A percentile compares a stretch with the other conserved stretches of the same genome.
phyloP scores from a whole-genome alignment of 305 asterid genomes.

The Solanum aculeatissimum region DNA sequence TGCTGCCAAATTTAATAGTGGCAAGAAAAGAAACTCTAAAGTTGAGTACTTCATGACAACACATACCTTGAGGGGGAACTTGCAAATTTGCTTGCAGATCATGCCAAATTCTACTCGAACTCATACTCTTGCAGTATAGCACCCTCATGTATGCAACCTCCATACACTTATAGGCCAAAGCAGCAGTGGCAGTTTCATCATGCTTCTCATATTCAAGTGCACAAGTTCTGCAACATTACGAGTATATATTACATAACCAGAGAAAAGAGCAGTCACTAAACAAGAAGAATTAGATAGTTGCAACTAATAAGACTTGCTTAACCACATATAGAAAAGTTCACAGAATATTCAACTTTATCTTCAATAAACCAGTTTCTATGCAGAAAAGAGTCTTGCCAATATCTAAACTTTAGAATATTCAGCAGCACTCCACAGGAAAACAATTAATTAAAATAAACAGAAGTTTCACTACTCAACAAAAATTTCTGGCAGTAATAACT shows the following conservation, averaged over 20 bases:
- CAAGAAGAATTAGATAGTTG: background rate
- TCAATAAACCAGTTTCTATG: background rate
- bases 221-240: constrained; percentile 52
- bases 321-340: background rate
- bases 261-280: constrained; percentile 2
- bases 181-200: constrained; percentile 70
- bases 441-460: background rate
- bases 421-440: background rate
- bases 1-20: background rate
- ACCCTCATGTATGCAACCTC: constrained; percentile 82
- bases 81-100: constrained; percentile 69
- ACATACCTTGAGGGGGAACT: constrained; percentile 42
- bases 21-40: background rate
- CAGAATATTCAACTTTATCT: background rate
- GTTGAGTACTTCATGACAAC: background rate
- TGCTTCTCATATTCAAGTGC: constrained; percentile 65
- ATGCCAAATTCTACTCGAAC: constrained; percentile 39
- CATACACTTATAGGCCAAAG: constrained; percentile 85
- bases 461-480: background rate
- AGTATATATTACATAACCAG: constrained; percentile 12
- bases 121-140: constrained; percentile 57
- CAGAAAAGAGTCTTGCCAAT: background rate
- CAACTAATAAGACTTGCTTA: background rate
- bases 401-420: background rate
- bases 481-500: background rate